Evolutionary conservation across 1,284 basidiomycete genomes (phyloP).

Genomic region (Pyrrhoderma lamaoense): DNA sequence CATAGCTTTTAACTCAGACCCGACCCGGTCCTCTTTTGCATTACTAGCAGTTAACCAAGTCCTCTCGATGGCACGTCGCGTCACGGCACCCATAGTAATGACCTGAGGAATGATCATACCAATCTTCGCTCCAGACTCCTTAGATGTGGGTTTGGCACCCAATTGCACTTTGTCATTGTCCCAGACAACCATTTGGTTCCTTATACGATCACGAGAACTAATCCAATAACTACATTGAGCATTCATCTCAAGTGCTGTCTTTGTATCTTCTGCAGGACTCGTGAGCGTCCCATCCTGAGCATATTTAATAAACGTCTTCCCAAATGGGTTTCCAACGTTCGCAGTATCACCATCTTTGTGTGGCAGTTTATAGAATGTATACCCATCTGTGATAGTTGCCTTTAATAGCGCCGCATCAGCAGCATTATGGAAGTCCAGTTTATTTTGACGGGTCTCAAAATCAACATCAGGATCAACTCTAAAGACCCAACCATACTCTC

Average conservation of each 20-base stretch:
- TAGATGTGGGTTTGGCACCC: conserved; percentile 33
- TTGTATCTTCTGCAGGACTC: conserved; percentile 72
- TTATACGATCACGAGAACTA: conserved; percentile 84
- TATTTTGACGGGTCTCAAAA: conserved; percentile 34
- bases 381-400: conserved; percentile 37
- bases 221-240: conserved; percentile 98
- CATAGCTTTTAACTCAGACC: conserved; percentile 97
- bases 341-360: conserved; percentile 93
- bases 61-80: conserved; percentile 93
- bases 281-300: conserved; percentile 82
- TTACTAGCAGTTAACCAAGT: conserved; percentile 99
- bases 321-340: conserved; percentile 90
- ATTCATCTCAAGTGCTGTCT: conserved; percentile 86
- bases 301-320: conserved; percentile 85
- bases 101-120: conserved; percentile 96
- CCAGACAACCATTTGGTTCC: conserved; percentile 94
- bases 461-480: conserved; percentile 48
- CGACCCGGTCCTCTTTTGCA: conserved; percentile 94
- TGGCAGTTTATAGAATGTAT: conserved; percentile 84
- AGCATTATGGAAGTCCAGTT: conserved; percentile 53
- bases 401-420: conserved; percentile 53
- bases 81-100: conserved; percentile 98
- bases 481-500: conserved; percentile 90
- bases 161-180: conserved; percentile 41
- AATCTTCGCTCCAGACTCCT: conserved; percentile 43